Evolutionary conservation across 441 rosid species (phyloP).

Genomic region (Erodium moschatum): DNA sequence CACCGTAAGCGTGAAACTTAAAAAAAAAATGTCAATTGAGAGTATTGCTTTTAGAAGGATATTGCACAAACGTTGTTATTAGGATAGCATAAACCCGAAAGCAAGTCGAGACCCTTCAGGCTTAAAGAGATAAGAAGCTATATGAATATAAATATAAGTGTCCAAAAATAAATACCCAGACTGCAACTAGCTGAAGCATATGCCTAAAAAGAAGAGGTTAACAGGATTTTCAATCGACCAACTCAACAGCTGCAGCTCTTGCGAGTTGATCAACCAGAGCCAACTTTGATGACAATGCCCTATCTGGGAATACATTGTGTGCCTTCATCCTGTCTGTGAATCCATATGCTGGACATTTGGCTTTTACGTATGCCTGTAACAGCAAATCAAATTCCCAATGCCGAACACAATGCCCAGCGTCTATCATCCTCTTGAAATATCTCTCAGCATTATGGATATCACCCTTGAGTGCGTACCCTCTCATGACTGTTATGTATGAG

Average conservation of each 20-base stretch:
- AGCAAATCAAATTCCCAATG: conserved; percentile 15
- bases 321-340: conserved; percentile 19
- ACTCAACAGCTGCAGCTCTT: background rate
- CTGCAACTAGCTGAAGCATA: no score
- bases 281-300: background rate
- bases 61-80: no score
- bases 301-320: conserved; percentile 15
- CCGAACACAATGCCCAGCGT: conserved; percentile 12
- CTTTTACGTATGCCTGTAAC: conserved; percentile 16
- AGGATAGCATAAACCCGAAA: no score
- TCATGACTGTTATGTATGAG: conserved; percentile 22
- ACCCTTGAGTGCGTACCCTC: conserved; percentile 22
- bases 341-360: background rate
- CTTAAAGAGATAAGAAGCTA: no score
- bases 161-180: no score
- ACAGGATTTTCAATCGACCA: background rate
- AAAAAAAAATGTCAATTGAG: no score
- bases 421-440: conserved; percentile 19
- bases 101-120: no score
- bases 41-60: no score
- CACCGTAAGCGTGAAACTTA: no score
- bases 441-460: conserved; percentile 24
- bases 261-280: conserved; percentile 8
- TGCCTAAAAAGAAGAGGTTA: no score
- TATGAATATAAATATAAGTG: no score